These are phyloP conservation scores for Thelephora ganbajun DNA, from an alignment of 768 basidiomycete species.

Conservation along the genomic window DNA sequence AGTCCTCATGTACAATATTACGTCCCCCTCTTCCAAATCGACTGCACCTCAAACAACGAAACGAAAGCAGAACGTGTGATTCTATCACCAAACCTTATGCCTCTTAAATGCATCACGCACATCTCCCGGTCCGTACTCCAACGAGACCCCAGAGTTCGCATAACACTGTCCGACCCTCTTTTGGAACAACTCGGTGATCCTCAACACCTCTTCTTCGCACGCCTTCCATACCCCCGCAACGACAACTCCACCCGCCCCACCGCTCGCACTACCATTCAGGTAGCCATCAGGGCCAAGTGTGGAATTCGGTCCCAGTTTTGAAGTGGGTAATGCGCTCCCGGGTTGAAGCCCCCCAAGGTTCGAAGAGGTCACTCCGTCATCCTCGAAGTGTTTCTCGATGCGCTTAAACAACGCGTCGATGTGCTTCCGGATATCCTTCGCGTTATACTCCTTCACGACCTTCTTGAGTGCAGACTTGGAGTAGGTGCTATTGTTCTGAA, in stretches of 20 bases:
- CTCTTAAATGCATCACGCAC: slow-evolving; percentile 69
- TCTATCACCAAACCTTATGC: slow-evolving; percentile 27
- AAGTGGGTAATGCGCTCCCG: slow-evolving; percentile 19
- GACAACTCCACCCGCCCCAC: slow-evolving; percentile 46
- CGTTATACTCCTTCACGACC: slow-evolving; percentile 68
- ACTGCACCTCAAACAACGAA: not conserved
- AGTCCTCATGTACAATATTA: not conserved
- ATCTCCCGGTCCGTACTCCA: slow-evolving; percentile 67
- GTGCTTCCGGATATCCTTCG: slow-evolving; percentile 83
- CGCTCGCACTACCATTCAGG: slow-evolving; percentile 22
- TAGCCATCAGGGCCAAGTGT: too few relatives aligned
- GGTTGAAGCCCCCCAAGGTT: slow-evolving; percentile 23
- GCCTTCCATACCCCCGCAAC: slow-evolving; percentile 83
- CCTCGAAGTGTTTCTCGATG: slow-evolving; percentile 92
- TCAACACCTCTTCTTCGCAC: slow-evolving; percentile 72
- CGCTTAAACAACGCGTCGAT: slow-evolving; percentile 79
- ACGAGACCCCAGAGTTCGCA: slow-evolving; percentile 47
- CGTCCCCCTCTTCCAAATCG: not conserved
- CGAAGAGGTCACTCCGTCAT: slow-evolving; percentile 54
- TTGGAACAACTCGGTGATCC: slow-evolving; percentile 55
- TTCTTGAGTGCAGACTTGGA: slow-evolving; percentile 71
- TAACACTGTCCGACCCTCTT: slow-evolving; percentile 71
- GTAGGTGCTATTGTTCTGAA: slow-evolving; percentile 62
- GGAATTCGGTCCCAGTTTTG: not conserved
- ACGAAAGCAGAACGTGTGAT: slow-evolving; percentile 5